Percentiles rank a stretch among this genome's conserved stretches.
Evolutionary conservation across 31 red algal species (phyloP).

Genomic region (Asparagopsis taxiformis): DNA sequence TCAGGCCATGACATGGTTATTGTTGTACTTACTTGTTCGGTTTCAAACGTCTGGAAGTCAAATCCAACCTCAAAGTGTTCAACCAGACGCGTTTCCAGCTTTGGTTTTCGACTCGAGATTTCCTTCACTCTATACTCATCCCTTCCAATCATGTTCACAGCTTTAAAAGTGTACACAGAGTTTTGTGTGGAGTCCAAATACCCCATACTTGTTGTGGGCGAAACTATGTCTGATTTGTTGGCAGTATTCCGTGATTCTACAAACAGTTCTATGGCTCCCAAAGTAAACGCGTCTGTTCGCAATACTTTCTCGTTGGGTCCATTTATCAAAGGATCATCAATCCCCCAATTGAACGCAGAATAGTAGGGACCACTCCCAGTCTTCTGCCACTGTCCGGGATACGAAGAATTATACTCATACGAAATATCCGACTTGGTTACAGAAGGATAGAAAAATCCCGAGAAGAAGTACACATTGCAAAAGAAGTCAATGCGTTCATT

Average conservation of each 20-base stretch:
- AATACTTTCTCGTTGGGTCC: conserved; percentile 3
- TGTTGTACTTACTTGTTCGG: conserved; percentile 15
- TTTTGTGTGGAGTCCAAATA: conserved; percentile 12
- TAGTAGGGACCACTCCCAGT: conserved; percentile 47
- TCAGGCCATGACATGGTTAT: conserved; percentile 74
- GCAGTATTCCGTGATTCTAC: conserved; percentile 17
- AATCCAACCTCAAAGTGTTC: conserved; percentile 36
- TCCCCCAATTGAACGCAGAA: conserved; percentile 14
- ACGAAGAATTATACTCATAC: conserved; percentile 21
- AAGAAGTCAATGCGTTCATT: conserved; percentile 47
- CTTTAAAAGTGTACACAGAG: conserved; percentile 2
- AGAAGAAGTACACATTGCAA: conserved; percentile 76
- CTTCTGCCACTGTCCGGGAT: conserved; percentile 25
- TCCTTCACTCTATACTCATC: conserved; percentile 16
- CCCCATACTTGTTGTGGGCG: conserved; percentile 10
- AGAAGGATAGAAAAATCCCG: conserved; percentile 68
- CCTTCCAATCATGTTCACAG: conserved; percentile 9
- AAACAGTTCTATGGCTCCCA: conserved; percentile 16
- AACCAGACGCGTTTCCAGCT: neutral
- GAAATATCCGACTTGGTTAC: conserved; percentile 30
- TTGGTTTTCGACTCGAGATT: neutral
- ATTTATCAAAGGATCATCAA: conserved; percentile 1
- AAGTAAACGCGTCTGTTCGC: conserved; percentile 19
- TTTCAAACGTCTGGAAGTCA: conserved; percentile 52
- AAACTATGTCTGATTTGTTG: conserved; percentile 9